Percentiles rank a stretch among this genome's conserved stretches.
Evolutionary conservation across 257 asterid species (phyloP).

Genomic region (Solanum appendiculatum): DNA sequence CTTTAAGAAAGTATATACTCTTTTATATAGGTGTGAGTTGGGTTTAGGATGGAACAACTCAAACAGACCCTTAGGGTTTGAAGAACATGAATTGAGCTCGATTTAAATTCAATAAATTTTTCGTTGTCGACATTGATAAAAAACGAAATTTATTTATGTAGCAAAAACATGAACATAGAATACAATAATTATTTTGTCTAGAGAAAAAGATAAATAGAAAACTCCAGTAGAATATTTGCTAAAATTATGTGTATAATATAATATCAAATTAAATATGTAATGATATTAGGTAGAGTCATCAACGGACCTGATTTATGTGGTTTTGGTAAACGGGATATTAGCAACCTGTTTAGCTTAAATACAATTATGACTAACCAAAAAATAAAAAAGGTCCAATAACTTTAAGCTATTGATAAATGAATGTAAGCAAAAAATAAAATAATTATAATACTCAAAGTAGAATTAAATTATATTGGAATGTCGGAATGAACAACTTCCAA

Average conservation of each 20-base stretch:
- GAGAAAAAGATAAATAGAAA: not conserved
- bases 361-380: not conserved
- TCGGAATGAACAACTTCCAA: not conserved
- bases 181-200: not conserved
- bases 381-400: not conserved
- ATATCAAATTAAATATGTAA: not conserved
- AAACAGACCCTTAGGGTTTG: not conserved
- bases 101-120: no score
- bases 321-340: not conserved
- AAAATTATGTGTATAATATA: not conserved
- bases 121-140: no score
- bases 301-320: not conserved
- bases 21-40: no score
- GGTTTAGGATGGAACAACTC: not conserved
- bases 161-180: not conserved
- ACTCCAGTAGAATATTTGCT: not conserved
- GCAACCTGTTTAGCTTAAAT: not conserved
- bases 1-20: no score
- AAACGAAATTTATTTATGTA: not conserved
- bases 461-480: not conserved
- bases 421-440: not conserved
- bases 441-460: not conserved
- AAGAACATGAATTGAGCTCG: no score
- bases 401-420: not conserved
- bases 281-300: not conserved